Percentiles rank a stretch among this genome's conserved stretches.
phyloP scores from a whole-genome alignment of 768 basidiomycete species.

The Suillus decipiens region DNA sequence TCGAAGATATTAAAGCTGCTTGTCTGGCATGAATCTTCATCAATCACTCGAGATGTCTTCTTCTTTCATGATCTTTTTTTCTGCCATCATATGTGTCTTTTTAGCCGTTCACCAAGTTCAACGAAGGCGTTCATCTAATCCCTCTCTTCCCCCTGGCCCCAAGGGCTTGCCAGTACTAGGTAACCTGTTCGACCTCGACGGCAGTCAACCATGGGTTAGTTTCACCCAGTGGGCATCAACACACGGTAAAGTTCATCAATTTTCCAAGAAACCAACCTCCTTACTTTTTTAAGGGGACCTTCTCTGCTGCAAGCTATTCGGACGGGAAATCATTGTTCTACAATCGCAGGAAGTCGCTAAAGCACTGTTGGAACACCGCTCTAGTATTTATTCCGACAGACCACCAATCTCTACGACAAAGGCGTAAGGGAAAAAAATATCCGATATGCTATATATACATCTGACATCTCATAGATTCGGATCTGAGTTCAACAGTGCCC shows the following conservation, averaged over 20 bases:
- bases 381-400: constrained; percentile 39
- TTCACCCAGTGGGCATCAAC: constrained; percentile 33
- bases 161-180: constrained; percentile 34
- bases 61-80: constrained; percentile 13
- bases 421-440: constrained; percentile 22
- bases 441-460: not conserved
- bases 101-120: constrained; percentile 17
- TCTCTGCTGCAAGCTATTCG: constrained; percentile 33
- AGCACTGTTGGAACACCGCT: constrained; percentile 39
- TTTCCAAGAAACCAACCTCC: not conserved
- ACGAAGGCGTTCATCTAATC: constrained; percentile 11
- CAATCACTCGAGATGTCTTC: constrained; percentile 1
- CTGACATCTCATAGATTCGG: constrained; percentile 25
- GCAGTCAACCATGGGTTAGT: constrained; percentile 32
- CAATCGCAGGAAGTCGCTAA: constrained; percentile 33
- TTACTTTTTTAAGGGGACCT: constrained; percentile 29
- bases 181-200: constrained; percentile 26
- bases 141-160: constrained; percentile 31
- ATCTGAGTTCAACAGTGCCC: constrained; percentile 32
- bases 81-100: constrained; percentile 13
- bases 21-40: not conserved
- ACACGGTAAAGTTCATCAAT: constrained; percentile 22
- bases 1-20: not conserved
- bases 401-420: constrained; percentile 31
- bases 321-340: constrained; percentile 35